Evolutionary conservation across 257 asterid species (phyloP), one percentile per base, ranked within the genome.

Genomic region (Paulownia fortunei): DNA sequence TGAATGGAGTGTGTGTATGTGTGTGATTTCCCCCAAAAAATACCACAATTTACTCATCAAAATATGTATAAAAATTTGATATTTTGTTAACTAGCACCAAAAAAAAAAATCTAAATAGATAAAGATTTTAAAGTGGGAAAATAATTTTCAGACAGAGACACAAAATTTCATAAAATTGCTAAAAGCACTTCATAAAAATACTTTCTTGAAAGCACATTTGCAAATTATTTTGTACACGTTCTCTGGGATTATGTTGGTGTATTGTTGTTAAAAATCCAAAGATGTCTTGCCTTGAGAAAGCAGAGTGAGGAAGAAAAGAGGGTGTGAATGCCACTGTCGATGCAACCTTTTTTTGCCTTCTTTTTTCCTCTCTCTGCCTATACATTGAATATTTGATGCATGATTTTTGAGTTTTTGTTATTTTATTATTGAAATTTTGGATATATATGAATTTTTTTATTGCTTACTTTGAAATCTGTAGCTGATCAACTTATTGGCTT

Each of bases 251-350:
- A 21, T 76, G 76, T 58, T 70, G 46, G 65, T 52, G 41, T 56
- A 26, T 13, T 76, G 58, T 72, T 60, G 51, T 63, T 46, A 36
- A 52, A 34, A 41, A 11, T 44, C 65, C 51, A 72, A 74, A 78
- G 73, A 79, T 76, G 58, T 52, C 23, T 49, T 68, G 81, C 84
- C 79, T 81, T 86, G 72, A 70, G 85, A 76, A 82, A 76, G 77
- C 78, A 83, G 41, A 65, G 78, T 69, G 82, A 73, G 36, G 76
- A 71, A 27, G 66, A 56, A 39, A 60, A 26, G 30, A 68, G 73
- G 68, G 59, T 67, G 66, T 78, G 72, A 73, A 60, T 54, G 77
- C 78, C 79, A 77, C 44, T 73, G 24, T 74, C 74, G 41, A 66
- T 49, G 62, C 79, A 55, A 51, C 73, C 51, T 58, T 56, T 11